Evolutionary conservation across 768 basidiomycete species (phyloP).

Genomic region (Gautieria morchelliformis): DNA sequence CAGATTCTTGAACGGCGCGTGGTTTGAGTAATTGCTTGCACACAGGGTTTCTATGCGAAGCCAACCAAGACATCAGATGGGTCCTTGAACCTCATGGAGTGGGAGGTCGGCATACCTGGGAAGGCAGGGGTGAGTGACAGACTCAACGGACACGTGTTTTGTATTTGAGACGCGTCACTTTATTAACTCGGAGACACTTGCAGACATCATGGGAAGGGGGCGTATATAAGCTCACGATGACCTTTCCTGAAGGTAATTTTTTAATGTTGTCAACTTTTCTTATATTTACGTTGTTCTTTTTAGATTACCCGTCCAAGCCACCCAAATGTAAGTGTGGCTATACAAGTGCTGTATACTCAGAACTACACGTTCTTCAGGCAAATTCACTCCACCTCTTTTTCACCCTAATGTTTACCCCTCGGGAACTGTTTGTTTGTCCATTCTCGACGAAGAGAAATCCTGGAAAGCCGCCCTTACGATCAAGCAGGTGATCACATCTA

Average conservation of each 20-base stretch:
- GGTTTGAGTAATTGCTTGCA: neutral
- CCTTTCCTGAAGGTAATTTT: conserved; percentile 83
- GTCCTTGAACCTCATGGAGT: conserved; percentile 92
- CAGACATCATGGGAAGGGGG: conserved; percentile 98
- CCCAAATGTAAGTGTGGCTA: conserved; percentile 64
- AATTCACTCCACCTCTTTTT: conserved; percentile 92
- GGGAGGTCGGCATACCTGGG: conserved; percentile 99
- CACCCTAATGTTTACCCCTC: conserved; percentile 99
- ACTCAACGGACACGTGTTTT: neutral
- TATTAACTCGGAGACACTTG: conserved; percentile 5
- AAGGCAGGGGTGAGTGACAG: conserved; percentile 62
- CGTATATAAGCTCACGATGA: conserved; percentile 89
- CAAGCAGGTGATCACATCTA: conserved; percentile 64
- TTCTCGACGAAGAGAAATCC: conserved; percentile 95
- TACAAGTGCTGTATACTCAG: neutral
- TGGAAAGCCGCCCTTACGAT: conserved; percentile 99
- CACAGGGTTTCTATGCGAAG: conserved; percentile 93
- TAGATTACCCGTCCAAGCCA: conserved; percentile 92
- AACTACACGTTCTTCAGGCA: conserved; percentile 46
- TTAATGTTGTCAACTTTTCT: neutral
- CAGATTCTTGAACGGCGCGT: neutral
- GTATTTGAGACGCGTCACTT: neutral
- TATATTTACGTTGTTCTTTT: conserved; percentile 9
- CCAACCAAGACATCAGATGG: conserved; percentile 86
- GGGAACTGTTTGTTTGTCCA: conserved; percentile 95